These are phyloP conservation scores for Metarhizium robertsii DNA, from an alignment of 2,329 filamentous ascomycete genomes.

Conservation along the genomic window DNA sequence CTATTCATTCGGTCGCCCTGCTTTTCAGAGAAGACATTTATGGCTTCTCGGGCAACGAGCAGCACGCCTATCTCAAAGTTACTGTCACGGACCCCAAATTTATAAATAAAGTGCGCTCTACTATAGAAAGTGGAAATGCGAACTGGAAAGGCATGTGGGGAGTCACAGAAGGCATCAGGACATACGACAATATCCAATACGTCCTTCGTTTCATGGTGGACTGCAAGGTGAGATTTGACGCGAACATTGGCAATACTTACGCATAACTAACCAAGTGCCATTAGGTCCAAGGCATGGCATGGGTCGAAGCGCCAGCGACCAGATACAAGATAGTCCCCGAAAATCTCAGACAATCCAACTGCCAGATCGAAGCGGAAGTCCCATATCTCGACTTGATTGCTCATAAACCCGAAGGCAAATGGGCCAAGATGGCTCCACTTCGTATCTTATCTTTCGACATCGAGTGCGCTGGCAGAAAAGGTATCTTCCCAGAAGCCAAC, in stretches of 20 bases:
- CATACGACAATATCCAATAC: slow-evolving; percentile 94
- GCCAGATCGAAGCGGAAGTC: slow-evolving; percentile 87
- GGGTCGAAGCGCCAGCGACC: slow-evolving; percentile 75
- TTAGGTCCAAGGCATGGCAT: slow-evolving; percentile 88
- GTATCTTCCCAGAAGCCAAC: slow-evolving; percentile 89
- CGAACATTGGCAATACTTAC: background rate
- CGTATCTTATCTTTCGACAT: slow-evolving; percentile 96
- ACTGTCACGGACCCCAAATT: slow-evolving; percentile 83
- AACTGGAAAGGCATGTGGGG: slow-evolving; percentile 87
- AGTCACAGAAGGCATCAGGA: slow-evolving; percentile 62
- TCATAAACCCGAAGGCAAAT: slow-evolving; percentile 83
- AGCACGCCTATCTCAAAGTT: slow-evolving; percentile 88
- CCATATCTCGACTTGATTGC: slow-evolving; percentile 77
- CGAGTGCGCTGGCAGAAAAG: slow-evolving; percentile 94
- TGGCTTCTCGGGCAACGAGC: slow-evolving; percentile 86
- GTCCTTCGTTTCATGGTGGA: slow-evolving; percentile 97
- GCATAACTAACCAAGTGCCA: slow-evolving; percentile 4
- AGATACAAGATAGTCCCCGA: slow-evolving; percentile 63
- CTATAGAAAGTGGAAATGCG: slow-evolving; percentile 65
- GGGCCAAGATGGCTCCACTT: slow-evolving; percentile 95
- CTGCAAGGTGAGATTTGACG: slow-evolving; percentile 52
- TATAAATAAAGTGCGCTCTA: slow-evolving; percentile 65
- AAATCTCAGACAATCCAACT: slow-evolving; percentile 72
- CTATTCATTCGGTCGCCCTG: slow-evolving; percentile 73
- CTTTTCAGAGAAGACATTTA: slow-evolving; percentile 85